phyloP scores from a whole-genome alignment of 208 protist genomes.

The Angomonas deanei region DNA sequence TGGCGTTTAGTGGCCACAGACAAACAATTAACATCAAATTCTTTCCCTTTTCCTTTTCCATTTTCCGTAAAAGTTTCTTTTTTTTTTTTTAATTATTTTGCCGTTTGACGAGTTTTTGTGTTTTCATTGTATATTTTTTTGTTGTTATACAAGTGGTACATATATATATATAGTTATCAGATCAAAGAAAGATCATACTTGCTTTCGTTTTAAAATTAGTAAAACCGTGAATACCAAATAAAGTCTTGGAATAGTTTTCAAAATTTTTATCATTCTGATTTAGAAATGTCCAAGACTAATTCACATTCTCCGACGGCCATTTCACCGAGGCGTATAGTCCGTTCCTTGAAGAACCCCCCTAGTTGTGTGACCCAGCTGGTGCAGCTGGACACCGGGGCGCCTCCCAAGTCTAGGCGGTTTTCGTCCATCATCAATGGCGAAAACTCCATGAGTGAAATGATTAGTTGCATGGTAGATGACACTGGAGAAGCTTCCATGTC shows the following conservation, averaged over 20 bases:
- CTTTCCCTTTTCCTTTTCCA: background rate
- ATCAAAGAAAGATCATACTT: too few species aligned
- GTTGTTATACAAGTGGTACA: background rate
- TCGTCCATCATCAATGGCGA: slow-evolving; percentile 32
- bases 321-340: slow-evolving; percentile 53
- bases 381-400: slow-evolving; percentile 35
- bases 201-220: background rate
- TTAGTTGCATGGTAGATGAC: slow-evolving; percentile 31
- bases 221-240: too few species aligned
- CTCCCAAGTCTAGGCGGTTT: slow-evolving; percentile 13
- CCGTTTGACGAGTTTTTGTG: background rate
- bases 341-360: slow-evolving; percentile 30
- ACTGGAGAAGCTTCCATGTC: slow-evolving; percentile 24
- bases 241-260: too few species aligned
- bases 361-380: slow-evolving; percentile 54
- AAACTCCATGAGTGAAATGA: slow-evolving; percentile 50
- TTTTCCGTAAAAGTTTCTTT: background rate
- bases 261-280: background rate
- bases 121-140: background rate
- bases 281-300: background rate
- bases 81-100: background rate
- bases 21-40: background rate
- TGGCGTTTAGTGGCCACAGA: background rate
- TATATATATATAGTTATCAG: slow-evolving; percentile 2
- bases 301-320: background rate